Percentiles rank a stretch among this genome's conserved stretches.
Evolutionary conservation across 2,329 filamentous ascomycete species (phyloP).

Genomic region (Penicillium expansum): DNA sequence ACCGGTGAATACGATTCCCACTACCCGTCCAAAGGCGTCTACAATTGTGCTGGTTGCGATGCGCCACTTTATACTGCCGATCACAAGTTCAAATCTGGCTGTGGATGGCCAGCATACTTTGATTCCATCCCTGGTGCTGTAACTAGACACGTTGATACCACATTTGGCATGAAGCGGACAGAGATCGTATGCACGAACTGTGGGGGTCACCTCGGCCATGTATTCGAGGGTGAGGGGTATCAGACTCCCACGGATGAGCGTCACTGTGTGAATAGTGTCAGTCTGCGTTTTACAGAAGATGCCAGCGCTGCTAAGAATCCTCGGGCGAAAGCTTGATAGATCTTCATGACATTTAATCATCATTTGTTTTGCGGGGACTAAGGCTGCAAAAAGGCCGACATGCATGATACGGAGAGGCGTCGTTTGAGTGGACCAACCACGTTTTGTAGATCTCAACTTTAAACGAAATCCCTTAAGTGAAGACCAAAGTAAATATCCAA

Average conservation of each 20-base stretch:
- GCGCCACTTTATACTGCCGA: constrained; percentile 87
- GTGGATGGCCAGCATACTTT: constrained; percentile 97
- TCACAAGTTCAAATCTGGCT: constrained; percentile 95
- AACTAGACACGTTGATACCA: constrained; percentile 71
- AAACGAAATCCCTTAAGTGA: not conserved
- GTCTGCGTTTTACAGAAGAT: constrained; percentile 76
- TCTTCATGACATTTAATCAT: not conserved
- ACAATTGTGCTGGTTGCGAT: constrained; percentile 81
- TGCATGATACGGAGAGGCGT: constrained; percentile 7
- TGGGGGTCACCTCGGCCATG: constrained; percentile 86
- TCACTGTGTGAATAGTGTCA: constrained; percentile 94
- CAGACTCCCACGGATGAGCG: constrained; percentile 87
- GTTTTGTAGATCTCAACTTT: not conserved
- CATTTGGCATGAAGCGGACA: constrained; percentile 77
- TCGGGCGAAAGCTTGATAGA: constrained; percentile 30
- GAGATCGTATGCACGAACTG: constrained; percentile 96
- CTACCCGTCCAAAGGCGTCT: constrained; percentile 70
- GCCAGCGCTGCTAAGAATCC: constrained; percentile 39
- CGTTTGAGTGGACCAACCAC: constrained; percentile 6
- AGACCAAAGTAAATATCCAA: not conserved
- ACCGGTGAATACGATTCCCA: constrained; percentile 87
- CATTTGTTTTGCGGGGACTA: constrained; percentile 1
- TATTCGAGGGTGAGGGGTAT: constrained; percentile 87
- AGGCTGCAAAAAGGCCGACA: constrained; percentile 3
- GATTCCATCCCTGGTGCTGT: constrained; percentile 92